Evolutionary conservation across 2,329 filamentous ascomycete genomes (phyloP), one percentile per base, ranked within the genome.

Genomic region (Aureobasidium sp.): DNA sequence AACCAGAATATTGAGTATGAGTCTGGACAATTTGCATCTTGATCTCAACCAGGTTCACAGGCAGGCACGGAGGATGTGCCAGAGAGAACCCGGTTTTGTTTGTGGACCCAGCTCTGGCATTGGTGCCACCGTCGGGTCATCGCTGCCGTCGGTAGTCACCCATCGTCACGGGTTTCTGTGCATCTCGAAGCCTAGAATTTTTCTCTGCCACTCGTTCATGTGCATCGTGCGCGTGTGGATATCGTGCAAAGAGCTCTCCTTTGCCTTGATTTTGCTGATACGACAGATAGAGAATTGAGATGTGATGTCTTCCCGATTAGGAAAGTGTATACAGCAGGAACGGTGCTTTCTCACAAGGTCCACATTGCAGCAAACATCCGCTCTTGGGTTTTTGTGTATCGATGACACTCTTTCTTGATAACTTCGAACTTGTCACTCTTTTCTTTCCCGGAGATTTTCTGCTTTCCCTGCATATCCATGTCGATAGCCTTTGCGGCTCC

Each of bases 291-390:
- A 55, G 51, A n/a, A 53, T n/a, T 5, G 8, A 21, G 15, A 42
- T 43, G 37, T 31, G 50, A 54, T 4, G 3, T 6, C 19, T 55
- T 33, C 51, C 38, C 38, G 45, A 55, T 55, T 1, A 45, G 51
- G 51, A 43, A n/a, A 55, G 51, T 33, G 25, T 45, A 31, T 55
- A 55, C 51, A 55, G 21, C 35, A 40, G 50, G 33, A 54, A 38
- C 50, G 17, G 8, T 54, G 15, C 3, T 6, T 29, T 9, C 23
- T 27, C 35, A 29, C 23, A 40, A 19, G 37, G 21, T 50, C 47
- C 47, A 50, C 47, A 29, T 35, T 35, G 17, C 17, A 45, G 51
- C 51, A 55, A 55, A 55, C 51, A 55, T 43, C 33, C 21, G 33
- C 31, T 25, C 13, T 15, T 29, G 21, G 23, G 6, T 31, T 27